Evolutionary conservation across 192 early-diverging fungal genomes (phyloP).

Genomic region (Umbelopsis vinacea): DNA sequence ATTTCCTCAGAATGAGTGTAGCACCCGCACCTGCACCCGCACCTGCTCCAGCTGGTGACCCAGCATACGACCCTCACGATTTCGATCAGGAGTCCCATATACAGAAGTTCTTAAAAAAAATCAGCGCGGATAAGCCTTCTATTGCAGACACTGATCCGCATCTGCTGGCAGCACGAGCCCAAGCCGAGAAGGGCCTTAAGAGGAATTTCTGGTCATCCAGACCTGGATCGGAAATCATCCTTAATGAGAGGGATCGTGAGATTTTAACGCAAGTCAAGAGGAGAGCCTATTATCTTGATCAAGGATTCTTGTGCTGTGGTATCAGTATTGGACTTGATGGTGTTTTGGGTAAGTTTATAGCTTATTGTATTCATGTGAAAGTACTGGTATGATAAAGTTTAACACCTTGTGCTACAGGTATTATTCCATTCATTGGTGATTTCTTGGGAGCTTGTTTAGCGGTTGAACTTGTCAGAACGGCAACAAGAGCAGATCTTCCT

Average conservation of each 20-base stretch:
- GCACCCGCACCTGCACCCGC: too few relatives aligned
- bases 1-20: too few relatives aligned
- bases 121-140: not conserved
- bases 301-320: constrained; percentile 45
- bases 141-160: constrained; percentile 28
- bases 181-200: constrained; percentile 12
- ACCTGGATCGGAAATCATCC: constrained; percentile 29
- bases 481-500: constrained; percentile 51
- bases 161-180: constrained; percentile 28
- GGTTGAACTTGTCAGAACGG: constrained; percentile 43
- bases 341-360: constrained; percentile 45
- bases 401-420: constrained; percentile 35
- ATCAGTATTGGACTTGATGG: constrained; percentile 52
- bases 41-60: too few relatives aligned
- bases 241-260: constrained; percentile 29
- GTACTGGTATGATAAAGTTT: too few relatives aligned
- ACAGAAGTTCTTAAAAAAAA: not conserved
- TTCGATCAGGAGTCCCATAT: too few relatives aligned
- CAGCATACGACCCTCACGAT: not conserved
- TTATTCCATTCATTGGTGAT: constrained; percentile 58
- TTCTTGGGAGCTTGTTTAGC: constrained; percentile 43
- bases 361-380: not conserved
- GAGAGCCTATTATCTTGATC: constrained; percentile 49
- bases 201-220: constrained; percentile 30
- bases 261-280: constrained; percentile 49